Evolutionary conservation across 768 basidiomycete species (phyloP).

Genomic region (Daedaleopsis sinensis): DNA sequence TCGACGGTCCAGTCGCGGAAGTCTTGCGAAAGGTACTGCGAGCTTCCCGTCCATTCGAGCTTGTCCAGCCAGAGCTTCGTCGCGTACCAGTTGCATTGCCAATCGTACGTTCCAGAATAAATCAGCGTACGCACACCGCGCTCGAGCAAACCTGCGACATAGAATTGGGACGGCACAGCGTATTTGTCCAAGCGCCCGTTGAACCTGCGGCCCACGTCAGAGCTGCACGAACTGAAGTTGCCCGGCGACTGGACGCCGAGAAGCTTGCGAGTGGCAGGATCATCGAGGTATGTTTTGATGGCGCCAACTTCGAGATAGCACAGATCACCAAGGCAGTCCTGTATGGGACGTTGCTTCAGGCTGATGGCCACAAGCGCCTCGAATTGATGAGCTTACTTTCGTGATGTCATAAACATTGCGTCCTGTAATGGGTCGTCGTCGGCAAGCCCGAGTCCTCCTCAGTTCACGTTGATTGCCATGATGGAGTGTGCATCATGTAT

Average conservation of each 20-base stretch:
- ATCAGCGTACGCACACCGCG: conserved; percentile 75
- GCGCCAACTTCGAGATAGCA: conserved; percentile 43
- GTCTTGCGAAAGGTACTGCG: conserved; percentile 47
- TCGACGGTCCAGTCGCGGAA: conserved; percentile 66
- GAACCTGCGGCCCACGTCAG: conserved; percentile 53
- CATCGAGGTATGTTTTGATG: conserved; percentile 51
- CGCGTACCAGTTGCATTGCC: conserved; percentile 80
- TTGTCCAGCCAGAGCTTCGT: conserved; percentile 78
- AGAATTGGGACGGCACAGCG: conserved; percentile 58
- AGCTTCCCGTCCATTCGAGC: conserved; percentile 71
- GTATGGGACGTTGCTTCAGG: not conserved
- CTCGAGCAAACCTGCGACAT: conserved; percentile 72
- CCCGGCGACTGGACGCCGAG: conserved; percentile 49
- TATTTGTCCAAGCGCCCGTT: conserved; percentile 62
- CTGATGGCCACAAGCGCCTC: not conserved
- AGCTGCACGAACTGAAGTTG: conserved; percentile 63
- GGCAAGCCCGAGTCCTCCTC: not conserved
- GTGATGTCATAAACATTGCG: conserved; percentile 62
- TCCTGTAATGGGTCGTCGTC: conserved; percentile 28
- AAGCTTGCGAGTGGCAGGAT: conserved; percentile 42
- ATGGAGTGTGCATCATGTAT: not conserved
- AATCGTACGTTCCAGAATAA: conserved; percentile 76
- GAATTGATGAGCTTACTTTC: conserved; percentile 36
- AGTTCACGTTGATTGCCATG: too few species aligned
- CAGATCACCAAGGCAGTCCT: conserved; percentile 31